phyloP scores from a whole-genome alignment of 768 basidiomycete genomes.

The Suillus tomentosus region DNA sequence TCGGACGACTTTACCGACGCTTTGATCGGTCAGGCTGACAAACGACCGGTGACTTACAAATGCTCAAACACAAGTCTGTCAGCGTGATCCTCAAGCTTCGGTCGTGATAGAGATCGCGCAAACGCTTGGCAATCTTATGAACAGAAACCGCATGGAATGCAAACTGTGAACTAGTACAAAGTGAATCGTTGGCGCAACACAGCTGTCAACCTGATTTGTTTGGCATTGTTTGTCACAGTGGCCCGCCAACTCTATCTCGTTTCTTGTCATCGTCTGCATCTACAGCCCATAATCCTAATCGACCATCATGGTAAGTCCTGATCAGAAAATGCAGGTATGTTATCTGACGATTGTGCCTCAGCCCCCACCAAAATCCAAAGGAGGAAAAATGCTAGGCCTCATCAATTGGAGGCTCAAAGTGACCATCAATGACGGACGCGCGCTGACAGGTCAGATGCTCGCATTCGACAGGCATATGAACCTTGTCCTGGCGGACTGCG shows the following conservation, averaged over 20 bases:
- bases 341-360: slow-evolving; percentile 32
- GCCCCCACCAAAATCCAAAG: slow-evolving; percentile 97
- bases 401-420: slow-evolving; percentile 98
- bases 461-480: slow-evolving; percentile 99
- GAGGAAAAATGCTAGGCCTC: slow-evolving; percentile 96
- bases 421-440: slow-evolving; percentile 96
- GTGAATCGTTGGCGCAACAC: no score
- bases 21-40: no score
- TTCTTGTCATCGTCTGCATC: slow-evolving; percentile 20
- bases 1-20: background rate
- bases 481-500: slow-evolving; percentile 95
- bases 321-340: background rate
- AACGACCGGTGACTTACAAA: no score
- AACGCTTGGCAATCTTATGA: background rate
- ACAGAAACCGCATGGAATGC: background rate
- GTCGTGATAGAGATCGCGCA: no score
- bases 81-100: background rate
- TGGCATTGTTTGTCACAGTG: background rate
- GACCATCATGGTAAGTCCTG: slow-evolving; percentile 58
- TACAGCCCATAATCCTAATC: slow-evolving; percentile 27
- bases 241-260: slow-evolving; percentile 5
- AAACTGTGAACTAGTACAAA: background rate
- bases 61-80: background rate
- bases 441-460: slow-evolving; percentile 97
- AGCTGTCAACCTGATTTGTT: background rate